These are phyloP conservation scores for Fusarium albidum DNA, from an alignment of 2,329 filamentous ascomycete species.

Conservation along the genomic window DNA sequence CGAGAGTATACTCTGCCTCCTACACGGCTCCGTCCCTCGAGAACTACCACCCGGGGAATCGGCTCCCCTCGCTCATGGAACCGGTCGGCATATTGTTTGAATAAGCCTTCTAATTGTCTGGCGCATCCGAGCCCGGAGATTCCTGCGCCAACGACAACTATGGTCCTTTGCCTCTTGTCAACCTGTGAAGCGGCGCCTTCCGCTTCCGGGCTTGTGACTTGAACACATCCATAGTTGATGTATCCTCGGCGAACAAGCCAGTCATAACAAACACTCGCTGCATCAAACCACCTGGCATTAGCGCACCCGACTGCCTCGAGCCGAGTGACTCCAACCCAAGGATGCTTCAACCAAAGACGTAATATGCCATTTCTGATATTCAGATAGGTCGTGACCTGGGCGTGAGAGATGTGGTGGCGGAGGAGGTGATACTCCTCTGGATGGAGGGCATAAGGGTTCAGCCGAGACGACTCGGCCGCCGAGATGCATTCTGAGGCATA, in stretches of 20 bases:
- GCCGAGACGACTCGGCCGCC: slow-evolving; percentile 86
- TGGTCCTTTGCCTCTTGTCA: slow-evolving; percentile 68
- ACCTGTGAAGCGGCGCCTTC: slow-evolving; percentile 48
- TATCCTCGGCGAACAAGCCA: slow-evolving; percentile 93
- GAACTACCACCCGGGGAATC: slow-evolving; percentile 76
- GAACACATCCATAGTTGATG: slow-evolving; percentile 94
- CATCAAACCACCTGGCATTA: slow-evolving; percentile 86
- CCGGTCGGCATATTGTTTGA: slow-evolving; percentile 77
- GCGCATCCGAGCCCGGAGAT: slow-evolving; percentile 93
- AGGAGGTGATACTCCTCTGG: slow-evolving; percentile 83
- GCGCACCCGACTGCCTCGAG: slow-evolving; percentile 92
- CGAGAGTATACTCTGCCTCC: slow-evolving; percentile 94
- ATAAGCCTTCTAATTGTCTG: slow-evolving; percentile 87
- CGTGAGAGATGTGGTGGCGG: slow-evolving; percentile 81
- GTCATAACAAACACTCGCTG: slow-evolving; percentile 87
- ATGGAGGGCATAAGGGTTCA: slow-evolving; percentile 91
- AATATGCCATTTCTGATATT: slow-evolving; percentile 97
- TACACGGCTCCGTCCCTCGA: slow-evolving; percentile 88
- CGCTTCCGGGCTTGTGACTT: slow-evolving; percentile 60
- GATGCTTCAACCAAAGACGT: slow-evolving; percentile 87
- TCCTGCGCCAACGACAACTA: slow-evolving; percentile 92
- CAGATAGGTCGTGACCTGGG: slow-evolving; percentile 93
- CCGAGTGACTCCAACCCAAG: slow-evolving; percentile 79
- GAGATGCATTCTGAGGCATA: slow-evolving; percentile 93
- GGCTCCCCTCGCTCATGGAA: slow-evolving; percentile 72